Evolutionary conservation across 2,329 filamentous ascomycete genomes (phyloP).

Genomic region (Diaporthe nobilis): DNA sequence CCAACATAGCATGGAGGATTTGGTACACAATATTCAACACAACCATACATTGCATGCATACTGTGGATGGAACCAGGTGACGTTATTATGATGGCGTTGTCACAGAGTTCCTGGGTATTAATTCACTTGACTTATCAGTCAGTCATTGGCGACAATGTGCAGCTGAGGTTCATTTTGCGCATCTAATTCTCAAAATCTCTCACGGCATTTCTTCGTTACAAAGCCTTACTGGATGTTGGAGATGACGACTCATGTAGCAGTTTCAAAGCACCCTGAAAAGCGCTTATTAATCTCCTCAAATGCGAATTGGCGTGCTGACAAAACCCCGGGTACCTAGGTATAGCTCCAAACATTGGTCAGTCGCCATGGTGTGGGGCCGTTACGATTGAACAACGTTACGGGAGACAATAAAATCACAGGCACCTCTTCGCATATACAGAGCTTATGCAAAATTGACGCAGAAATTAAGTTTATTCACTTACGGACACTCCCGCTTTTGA

Average conservation of each 20-base stretch:
- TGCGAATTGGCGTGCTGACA: slow-evolving; percentile 25
- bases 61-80: no score
- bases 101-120: no score
- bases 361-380: slow-evolving; percentile 19
- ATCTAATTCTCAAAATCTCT: neutral
- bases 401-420: neutral
- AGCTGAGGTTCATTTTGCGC: neutral
- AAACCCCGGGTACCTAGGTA: neutral
- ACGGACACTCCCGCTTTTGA: neutral
- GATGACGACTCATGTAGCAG: neutral
- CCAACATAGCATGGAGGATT: neutral
- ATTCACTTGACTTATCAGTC: neutral
- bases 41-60: no score
- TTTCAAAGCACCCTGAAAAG: neutral
- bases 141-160: neutral
- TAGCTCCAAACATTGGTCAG: slow-evolving; percentile 7
- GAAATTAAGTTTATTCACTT: neutral
- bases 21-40: neutral
- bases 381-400: neutral
- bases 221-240: neutral
- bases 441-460: neutral
- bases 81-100: no score
- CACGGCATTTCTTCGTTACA: neutral
- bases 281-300: slow-evolving; percentile 9
- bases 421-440: neutral